These are phyloP conservation scores for Tricholoma hemisulphureum DNA, from an alignment of 768 basidiomycete genomes.

Conservation along the genomic window DNA sequence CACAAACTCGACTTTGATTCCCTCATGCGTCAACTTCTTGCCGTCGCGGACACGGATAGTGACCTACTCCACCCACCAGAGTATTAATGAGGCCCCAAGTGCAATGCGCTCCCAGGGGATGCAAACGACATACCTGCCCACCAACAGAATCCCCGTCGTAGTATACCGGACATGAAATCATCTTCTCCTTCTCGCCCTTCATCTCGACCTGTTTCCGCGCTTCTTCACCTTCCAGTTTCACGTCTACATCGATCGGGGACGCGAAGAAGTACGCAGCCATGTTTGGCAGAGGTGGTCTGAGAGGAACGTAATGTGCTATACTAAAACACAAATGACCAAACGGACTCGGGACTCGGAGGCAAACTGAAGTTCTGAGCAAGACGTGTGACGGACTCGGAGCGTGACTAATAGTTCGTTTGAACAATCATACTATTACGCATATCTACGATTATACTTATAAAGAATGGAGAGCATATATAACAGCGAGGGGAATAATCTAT, in stretches of 20 bases:
- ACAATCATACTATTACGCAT: no score
- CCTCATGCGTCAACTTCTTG: constrained; percentile 92
- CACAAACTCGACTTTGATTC: constrained; percentile 96
- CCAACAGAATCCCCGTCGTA: constrained; percentile 92
- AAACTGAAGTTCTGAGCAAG: no score
- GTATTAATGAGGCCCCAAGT: not conserved
- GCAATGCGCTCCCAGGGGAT: not conserved
- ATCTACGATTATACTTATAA: not conserved
- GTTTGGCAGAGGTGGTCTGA: not conserved
- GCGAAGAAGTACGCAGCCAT: constrained; percentile 94
- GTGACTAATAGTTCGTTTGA: not conserved
- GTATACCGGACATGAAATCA: constrained; percentile 84
- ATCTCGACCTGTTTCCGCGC: constrained; percentile 84
- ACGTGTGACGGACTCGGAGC: no score
- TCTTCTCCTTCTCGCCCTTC: constrained; percentile 86
- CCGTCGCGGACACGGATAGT: constrained; percentile 89
- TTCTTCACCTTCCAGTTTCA: constrained; percentile 86
- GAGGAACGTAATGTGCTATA: not conserved
- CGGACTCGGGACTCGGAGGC: not conserved
- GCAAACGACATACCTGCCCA: constrained; percentile 62
- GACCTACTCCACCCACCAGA: constrained; percentile 47
- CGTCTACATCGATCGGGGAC: constrained; percentile 86
- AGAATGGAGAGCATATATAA: not conserved
- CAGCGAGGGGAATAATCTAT: not conserved
- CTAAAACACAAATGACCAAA: not conserved